These are phyloP conservation scores for Ceratobasidium sp. DNA, from an alignment of 1,284 basidiomycete species.

Conservation along the genomic window DNA sequence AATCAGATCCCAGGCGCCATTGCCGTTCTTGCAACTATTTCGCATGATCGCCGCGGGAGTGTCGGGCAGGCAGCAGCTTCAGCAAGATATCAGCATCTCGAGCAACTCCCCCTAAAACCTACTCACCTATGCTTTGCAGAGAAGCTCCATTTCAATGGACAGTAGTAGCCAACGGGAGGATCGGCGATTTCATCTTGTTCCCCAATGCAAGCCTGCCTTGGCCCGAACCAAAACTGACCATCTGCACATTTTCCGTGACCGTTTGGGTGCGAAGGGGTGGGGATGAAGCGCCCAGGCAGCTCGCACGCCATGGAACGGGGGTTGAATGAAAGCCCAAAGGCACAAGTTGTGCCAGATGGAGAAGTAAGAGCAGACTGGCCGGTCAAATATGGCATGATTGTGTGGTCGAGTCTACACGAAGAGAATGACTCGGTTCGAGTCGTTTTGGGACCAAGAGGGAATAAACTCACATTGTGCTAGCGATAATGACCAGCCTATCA, in stretches of 20 bases:
- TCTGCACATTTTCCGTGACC: constrained; percentile 14
- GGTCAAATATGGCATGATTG: neutral
- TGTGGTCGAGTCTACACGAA: neutral
- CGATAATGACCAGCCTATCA: neutral
- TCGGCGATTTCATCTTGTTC: neutral
- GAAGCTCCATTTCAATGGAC: constrained; percentile 25
- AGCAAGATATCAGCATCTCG: neutral
- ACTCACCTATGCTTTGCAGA: constrained; percentile 9
- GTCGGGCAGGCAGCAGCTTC: constrained; percentile 30
- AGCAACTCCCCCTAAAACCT: neutral
- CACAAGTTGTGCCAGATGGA: neutral
- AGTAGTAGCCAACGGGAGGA: constrained; percentile 27
- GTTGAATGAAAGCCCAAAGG: neutral
- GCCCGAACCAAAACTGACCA: constrained; percentile 38
- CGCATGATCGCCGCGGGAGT: neutral
- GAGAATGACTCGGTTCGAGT: neutral
- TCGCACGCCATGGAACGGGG: constrained; percentile 6
- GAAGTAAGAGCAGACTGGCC: neutral
- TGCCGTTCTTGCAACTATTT: constrained; percentile 25
- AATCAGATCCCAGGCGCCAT: constrained; percentile 29
- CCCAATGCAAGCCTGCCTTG: constrained; percentile 23
- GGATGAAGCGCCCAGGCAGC: neutral
- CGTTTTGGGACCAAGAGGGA: neutral
- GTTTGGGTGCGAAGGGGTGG: neutral
- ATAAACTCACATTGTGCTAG: constrained; percentile 7